Evolutionary conservation across 345 rosid species (phyloP).

Genomic region (Luvunga scandens): DNA sequence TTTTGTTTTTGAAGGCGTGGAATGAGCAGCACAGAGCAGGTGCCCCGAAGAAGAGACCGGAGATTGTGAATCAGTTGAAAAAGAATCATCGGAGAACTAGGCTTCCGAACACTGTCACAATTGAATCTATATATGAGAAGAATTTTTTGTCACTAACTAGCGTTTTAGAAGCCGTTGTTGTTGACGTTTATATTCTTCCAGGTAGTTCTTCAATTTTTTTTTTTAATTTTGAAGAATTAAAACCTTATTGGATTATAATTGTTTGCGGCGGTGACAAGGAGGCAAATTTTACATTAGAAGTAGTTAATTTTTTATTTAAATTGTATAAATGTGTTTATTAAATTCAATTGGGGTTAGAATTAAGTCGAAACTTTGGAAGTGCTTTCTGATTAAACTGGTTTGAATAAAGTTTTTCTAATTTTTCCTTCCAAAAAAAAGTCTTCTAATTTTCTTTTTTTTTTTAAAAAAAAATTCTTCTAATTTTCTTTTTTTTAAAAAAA

Average conservation of each 20-base stretch:
- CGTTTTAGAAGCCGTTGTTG: constrained; percentile 74
- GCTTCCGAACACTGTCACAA: constrained; percentile 66
- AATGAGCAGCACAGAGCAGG: constrained; percentile 60
- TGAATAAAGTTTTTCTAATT: too few relatives aligned
- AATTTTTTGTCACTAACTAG: constrained; percentile 67
- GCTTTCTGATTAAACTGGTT: not conserved
- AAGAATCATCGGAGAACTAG: constrained; percentile 64
- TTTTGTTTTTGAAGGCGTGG: constrained; percentile 33
- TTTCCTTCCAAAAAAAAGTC: too few relatives aligned
- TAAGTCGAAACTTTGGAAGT: not conserved
- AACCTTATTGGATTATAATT: not conserved
- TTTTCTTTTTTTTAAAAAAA: too few relatives aligned
- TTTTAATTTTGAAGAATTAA: not conserved
- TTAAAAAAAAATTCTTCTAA: too few relatives aligned
- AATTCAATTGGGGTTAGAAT: not conserved
- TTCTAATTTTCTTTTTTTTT: too few relatives aligned
- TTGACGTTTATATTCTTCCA: constrained; percentile 68
- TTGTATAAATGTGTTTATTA: not conserved
- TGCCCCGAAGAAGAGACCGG: constrained; percentile 64
- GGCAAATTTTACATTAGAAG: not conserved
- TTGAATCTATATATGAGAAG: constrained; percentile 83
- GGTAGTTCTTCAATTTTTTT: constrained; percentile 28
- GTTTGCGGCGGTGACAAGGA: not conserved
- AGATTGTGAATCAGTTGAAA: constrained; percentile 55
- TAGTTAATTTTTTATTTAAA: not conserved